phyloP scores from a whole-genome alignment of 345 rosid genomes.

The Carallia brachiata region DNA sequence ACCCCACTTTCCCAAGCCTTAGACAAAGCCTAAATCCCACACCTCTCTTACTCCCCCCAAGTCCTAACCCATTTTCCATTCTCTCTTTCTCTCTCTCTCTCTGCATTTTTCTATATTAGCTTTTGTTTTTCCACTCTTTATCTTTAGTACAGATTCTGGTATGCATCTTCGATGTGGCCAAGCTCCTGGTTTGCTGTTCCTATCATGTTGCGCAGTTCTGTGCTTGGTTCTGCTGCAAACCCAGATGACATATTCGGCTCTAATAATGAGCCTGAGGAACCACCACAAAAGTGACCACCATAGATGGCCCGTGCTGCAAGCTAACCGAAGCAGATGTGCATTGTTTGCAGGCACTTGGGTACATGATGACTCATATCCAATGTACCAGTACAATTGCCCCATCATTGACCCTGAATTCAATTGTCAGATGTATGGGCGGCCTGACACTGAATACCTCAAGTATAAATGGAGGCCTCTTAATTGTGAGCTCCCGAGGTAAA shows the following conservation, averaged over 20 bases:
- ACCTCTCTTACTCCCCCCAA: too few species aligned
- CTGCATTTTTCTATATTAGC: background rate
- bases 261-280: conserved; percentile 55
- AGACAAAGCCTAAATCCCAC: background rate
- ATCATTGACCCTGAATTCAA: conserved; percentile 72
- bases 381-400: conserved; percentile 58
- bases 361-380: conserved; percentile 64
- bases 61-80: background rate
- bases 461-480: conserved; percentile 85
- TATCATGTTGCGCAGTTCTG: conserved; percentile 30
- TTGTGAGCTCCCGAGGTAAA: conserved; percentile 85
- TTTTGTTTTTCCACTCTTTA: background rate
- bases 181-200: background rate
- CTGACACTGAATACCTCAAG: conserved; percentile 79
- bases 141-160: conserved; percentile 15
- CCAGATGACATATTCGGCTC: conserved; percentile 47
- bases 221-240: conserved; percentile 33
- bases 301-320: conserved; percentile 49
- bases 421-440: conserved; percentile 81
- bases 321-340: conserved; percentile 55
- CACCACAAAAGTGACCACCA: conserved; percentile 51
- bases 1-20: background rate
- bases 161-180: conserved; percentile 27
- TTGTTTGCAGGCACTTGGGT: conserved; percentile 72
- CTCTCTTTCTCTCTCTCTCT: background rate